These are phyloP conservation scores for Volvox reticuliferus DNA, from an alignment of 139 green algal genomes.

Conservation along the genomic window DNA sequence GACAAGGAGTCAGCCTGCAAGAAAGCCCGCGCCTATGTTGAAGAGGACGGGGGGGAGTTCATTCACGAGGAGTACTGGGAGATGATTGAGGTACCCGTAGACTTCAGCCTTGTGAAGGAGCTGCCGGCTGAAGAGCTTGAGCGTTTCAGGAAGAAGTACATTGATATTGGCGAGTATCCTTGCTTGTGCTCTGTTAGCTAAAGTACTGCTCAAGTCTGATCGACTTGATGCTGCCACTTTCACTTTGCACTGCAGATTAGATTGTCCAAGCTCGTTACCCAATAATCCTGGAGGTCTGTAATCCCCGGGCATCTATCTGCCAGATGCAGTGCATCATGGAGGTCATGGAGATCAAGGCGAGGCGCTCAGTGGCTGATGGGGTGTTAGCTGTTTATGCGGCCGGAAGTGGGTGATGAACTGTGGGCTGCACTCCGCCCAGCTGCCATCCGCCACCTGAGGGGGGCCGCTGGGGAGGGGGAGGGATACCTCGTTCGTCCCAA, in stretches of 20 bases:
- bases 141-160: not conserved
- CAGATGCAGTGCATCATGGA: no score
- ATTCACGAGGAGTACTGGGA: slow-evolving; percentile 36
- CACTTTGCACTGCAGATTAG: no score
- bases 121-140: slow-evolving; percentile 3
- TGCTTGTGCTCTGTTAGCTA: no score
- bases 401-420: slow-evolving; percentile 16
- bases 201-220: not conserved
- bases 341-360: no score
- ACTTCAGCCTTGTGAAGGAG: slow-evolving; percentile 33
- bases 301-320: no score
- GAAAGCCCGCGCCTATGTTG: slow-evolving; percentile 13
- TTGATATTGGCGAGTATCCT: not conserved
- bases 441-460: slow-evolving; percentile 32
- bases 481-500: no score
- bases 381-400: no score
- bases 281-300: no score
- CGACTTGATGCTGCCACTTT: no score
- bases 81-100: slow-evolving; percentile 35
- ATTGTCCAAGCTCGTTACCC: no score
- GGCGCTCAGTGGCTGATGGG: no score
- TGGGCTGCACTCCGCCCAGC: slow-evolving; percentile 45
- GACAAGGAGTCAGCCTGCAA: not conserved
- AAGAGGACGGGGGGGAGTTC: slow-evolving; percentile 6
- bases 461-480: not conserved